Base-by-base conservation (phyloP, 2,329 filamentous ascomycete genomes). In the Beauveria rudraprayagi region DNA sequence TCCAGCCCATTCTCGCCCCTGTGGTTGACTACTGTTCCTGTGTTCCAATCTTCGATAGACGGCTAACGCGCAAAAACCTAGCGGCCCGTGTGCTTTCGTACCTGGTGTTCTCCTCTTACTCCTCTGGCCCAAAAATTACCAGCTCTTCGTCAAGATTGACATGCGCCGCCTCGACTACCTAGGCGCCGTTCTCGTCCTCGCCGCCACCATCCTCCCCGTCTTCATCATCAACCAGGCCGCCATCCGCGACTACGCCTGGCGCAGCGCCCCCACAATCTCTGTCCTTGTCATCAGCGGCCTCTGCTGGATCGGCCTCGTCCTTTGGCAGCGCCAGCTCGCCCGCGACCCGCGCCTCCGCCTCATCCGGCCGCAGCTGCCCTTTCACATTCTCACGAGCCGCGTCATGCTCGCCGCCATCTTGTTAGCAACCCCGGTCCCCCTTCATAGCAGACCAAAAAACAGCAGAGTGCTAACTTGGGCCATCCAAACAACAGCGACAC, bases 221-320 rank as follows among this genome's bases (percentile, higher is more conserved):
- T 68, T 68, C 61, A 66, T 66, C 48, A 61, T 67, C 26, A 66
- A 68, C 57, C 62, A 66, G 48, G 64, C 58, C 14, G 63, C 64
- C 24, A 63, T 65, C 46, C 61, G 61, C 47, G 64, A 65, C 26
- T 67, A 67, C 43, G 58, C 62, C 41, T 67, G 66, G 66, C 43
- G 56, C 51, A 66, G 65, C 59, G 58, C 56, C 5, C 60, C 63
- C 1, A 67, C 66, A 16, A 65, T 67, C 11, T 41, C 56, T 34
- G 44, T 67, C 17, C 60, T 67, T 24, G 61, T 63, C 46, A 16
- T 66, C 24, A 30, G 54, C 40, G 65, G 64, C 24, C 52, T 65
- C 6, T 63, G 61, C 44, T 67, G 66, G 65, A 41, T 66, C 28
- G 53, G 46, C 22, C 61, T 67, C 24, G 44, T 65, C 17, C 46